Percentiles rank a stretch among this genome's conserved stretches.
Conservation (phyloP, 129 eudicot genomes). For the Pulicaria dysenterica region DNA sequence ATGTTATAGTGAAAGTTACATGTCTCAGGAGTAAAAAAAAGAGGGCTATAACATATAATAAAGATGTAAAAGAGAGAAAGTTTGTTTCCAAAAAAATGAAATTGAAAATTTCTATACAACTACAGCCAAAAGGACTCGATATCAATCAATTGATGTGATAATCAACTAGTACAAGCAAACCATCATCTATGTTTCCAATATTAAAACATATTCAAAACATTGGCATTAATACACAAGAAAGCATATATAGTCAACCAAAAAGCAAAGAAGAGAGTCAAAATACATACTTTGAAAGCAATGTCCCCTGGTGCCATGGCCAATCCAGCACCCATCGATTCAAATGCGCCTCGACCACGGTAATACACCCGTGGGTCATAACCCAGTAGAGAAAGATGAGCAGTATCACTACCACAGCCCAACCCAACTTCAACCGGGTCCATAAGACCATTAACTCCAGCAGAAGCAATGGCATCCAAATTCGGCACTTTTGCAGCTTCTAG, state of each 20-base stretch:
- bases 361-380: slow-evolving; percentile 94
- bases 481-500: slow-evolving; percentile 72
- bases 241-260: neutral
- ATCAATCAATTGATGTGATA: neutral
- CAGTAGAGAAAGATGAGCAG: slow-evolving; percentile 86
- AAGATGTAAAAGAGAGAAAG: too few species aligned
- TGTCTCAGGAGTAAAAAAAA: neutral
- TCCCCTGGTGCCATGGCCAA: slow-evolving; percentile 96
- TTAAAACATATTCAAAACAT: slow-evolving; percentile 3
- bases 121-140: neutral
- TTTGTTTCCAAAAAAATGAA: too few species aligned
- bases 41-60: neutral
- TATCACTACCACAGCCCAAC: slow-evolving; percentile 88
- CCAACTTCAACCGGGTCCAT: slow-evolving; percentile 99
- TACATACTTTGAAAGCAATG: slow-evolving; percentile 85
- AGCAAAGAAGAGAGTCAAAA: slow-evolving; percentile 5
- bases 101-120: too few species aligned
- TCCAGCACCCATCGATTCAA: slow-evolving; percentile 99
- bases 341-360: slow-evolving; percentile 95
- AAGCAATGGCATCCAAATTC: slow-evolving; percentile 84
- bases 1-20: neutral
- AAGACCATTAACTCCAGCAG: slow-evolving; percentile 89
- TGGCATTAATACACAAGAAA: neutral
- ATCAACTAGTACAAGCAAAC: neutral
- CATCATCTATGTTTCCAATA: neutral